A percentile compares a stretch with the other conserved stretches of the same genome.
Evolutionary conservation across 345 rosid genomes (phyloP).

Genomic region (Arabis alpina): DNA sequence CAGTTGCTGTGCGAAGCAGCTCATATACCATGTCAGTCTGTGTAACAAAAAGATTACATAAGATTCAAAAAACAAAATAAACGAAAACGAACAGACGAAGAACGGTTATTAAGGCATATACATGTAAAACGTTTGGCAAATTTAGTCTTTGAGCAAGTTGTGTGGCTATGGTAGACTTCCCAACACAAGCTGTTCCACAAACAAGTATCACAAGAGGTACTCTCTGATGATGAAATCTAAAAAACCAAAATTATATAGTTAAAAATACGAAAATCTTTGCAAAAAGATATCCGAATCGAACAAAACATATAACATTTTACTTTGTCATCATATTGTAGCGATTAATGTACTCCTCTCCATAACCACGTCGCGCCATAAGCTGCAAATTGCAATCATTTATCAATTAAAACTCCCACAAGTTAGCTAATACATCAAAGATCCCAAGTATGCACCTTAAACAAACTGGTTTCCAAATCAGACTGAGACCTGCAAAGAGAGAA

Average conservation of each 20-base stretch:
- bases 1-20: conserved; percentile 84
- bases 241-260: background rate
- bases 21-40: conserved; percentile 96
- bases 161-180: conserved; percentile 97
- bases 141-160: conserved; percentile 98
- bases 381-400: conserved; percentile 45
- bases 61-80: conserved; percentile 19
- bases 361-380: conserved; percentile 96
- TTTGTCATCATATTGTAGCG: conserved; percentile 99
- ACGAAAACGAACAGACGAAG: background rate
- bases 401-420: background rate
- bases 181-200: conserved; percentile 98
- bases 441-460: conserved; percentile 67
- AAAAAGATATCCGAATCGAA: background rate
- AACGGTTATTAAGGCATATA: conserved; percentile 32
- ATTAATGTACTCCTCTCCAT: conserved; percentile 82
- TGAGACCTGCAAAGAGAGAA: conserved; percentile 69
- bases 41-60: conserved; percentile 32
- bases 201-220: conserved; percentile 98
- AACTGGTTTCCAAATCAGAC: conserved; percentile 86
- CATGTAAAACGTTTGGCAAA: conserved; percentile 98
- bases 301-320: conserved; percentile 34
- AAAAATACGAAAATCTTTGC: background rate
- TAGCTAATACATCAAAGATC: conserved; percentile 1
- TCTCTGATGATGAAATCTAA: conserved; percentile 97